Evolutionary conservation across 352 stramenopile genomes (phyloP).

Genomic region (Globisporangium megalacanthum): DNA sequence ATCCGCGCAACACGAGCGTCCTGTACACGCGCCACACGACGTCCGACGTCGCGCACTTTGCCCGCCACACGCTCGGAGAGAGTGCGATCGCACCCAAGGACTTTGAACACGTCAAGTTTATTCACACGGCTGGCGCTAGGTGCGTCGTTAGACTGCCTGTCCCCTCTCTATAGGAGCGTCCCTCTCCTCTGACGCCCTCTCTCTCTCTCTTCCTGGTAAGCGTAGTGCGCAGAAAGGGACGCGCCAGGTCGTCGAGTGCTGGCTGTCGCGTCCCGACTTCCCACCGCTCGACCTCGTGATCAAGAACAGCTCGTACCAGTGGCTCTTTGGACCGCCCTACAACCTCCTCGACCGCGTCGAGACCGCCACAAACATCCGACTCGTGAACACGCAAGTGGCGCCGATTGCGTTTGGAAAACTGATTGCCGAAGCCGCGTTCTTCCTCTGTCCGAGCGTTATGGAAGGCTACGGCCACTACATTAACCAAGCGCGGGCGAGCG

Average conservation of each 20-base stretch:
- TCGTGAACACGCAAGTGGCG: conserved; percentile 7
- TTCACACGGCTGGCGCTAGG: conserved; percentile 30
- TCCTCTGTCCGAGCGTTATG: conserved; percentile 45
- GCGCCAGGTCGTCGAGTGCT: conserved; percentile 41
- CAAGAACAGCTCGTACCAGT: conserved; percentile 14
- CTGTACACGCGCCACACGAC: conserved; percentile 53
- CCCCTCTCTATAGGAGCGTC: too few species aligned
- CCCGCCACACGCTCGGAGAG: conserved; percentile 16
- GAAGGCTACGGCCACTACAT: conserved; percentile 67
- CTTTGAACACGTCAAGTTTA: conserved; percentile 30
- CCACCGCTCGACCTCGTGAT: conserved; percentile 39
- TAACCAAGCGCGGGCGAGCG: conserved; percentile 47
- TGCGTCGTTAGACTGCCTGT: too few species aligned
- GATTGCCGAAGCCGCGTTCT: conserved; percentile 32
- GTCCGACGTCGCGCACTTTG: conserved; percentile 29
- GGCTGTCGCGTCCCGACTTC: conserved; percentile 32
- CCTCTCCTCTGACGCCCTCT: too few species aligned
- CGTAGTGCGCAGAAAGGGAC: conserved; percentile 37
- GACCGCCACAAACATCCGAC: conserved; percentile 18
- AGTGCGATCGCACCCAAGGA: conserved; percentile 23
- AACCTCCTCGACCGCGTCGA: conserved; percentile 1
- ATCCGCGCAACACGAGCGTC: conserved; percentile 31
- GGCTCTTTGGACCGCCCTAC: too few species aligned
- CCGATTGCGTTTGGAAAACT: conserved; percentile 28
- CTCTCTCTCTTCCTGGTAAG: not conserved